Evolutionary conservation across 805 yeast species (phyloP).

Genomic region (Wickerhamia fluorescens): DNA sequence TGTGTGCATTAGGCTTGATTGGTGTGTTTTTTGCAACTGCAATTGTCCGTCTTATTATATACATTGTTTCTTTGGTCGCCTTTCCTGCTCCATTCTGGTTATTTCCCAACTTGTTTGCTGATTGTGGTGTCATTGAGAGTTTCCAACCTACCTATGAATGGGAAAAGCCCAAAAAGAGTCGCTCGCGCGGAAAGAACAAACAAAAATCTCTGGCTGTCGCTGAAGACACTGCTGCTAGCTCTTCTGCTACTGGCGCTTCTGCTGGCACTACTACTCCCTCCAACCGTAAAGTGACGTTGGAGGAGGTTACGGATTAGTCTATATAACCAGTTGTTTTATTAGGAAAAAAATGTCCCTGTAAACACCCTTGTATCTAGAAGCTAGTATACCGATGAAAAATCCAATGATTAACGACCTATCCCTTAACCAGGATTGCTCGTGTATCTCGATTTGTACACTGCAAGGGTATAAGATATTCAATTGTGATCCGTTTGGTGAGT

Average conservation of each 20-base stretch:
- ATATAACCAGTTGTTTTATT: not conserved
- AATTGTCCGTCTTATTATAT: slow-evolving; percentile 68
- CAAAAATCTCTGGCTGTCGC: slow-evolving; percentile 7
- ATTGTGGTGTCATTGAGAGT: slow-evolving; percentile 88
- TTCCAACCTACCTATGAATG: slow-evolving; percentile 86
- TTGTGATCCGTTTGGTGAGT: slow-evolving; percentile 41
- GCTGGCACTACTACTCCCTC: slow-evolving; percentile 10
- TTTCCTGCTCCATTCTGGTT: slow-evolving; percentile 83
- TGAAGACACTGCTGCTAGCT: slow-evolving; percentile 9
- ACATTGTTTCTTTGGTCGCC: slow-evolving; percentile 48
- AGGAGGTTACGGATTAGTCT: slow-evolving; percentile 31
- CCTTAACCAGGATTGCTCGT: slow-evolving; percentile 37
- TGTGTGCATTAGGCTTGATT: slow-evolving; percentile 66
- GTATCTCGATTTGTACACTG: slow-evolving; percentile 29
- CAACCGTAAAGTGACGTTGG: slow-evolving; percentile 33
- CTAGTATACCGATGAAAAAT: too few relatives aligned
- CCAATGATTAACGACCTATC: slow-evolving; percentile 28
- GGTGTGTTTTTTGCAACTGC: slow-evolving; percentile 74
- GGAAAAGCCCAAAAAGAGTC: slow-evolving; percentile 46
- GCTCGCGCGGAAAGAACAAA: slow-evolving; percentile 17
- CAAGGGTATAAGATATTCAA: slow-evolving; percentile 31
- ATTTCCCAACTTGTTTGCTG: slow-evolving; percentile 93
- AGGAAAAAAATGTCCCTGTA: not conserved
- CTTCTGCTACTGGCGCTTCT: slow-evolving; percentile 11
- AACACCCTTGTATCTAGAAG: not conserved